Evolutionary conservation across 2,329 filamentous ascomycete genomes (phyloP).

Genomic region (Fusarium annulatum): DNA sequence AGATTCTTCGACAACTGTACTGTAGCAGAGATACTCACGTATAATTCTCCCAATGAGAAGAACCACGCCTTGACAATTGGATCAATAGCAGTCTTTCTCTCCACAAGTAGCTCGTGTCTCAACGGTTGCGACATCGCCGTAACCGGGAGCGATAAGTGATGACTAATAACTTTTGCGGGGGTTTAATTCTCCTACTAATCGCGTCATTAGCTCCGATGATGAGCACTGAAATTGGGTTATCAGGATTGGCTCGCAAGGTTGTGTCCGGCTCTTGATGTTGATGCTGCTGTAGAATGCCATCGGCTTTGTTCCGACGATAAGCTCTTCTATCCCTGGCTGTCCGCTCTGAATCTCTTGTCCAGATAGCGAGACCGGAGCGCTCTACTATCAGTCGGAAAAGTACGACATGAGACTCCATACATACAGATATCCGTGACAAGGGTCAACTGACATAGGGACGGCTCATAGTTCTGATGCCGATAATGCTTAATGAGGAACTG

Average conservation of each 20-base stretch:
- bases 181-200: slow-evolving; percentile 13
- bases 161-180: slow-evolving; percentile 39
- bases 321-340: neutral
- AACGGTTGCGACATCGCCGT: slow-evolving; percentile 43
- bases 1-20: neutral
- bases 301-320: slow-evolving; percentile 18
- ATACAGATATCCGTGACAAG: neutral
- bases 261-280: neutral
- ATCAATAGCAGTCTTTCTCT: neutral
- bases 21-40: neutral
- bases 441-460: neutral
- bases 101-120: neutral
- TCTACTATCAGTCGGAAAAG: neutral
- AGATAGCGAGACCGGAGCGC: slow-evolving; percentile 12
- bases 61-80: slow-evolving; percentile 14
- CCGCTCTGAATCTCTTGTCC: neutral
- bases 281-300: neutral
- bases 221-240: slow-evolving; percentile 27
- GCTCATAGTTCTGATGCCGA: neutral
- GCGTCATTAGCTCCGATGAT: slow-evolving; percentile 43
- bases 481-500: neutral
- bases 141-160: slow-evolving; percentile 25
- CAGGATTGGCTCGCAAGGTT: slow-evolving; percentile 33
- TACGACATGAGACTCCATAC: neutral
- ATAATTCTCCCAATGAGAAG: slow-evolving; percentile 1